phyloP scores from a whole-genome alignment of 2,329 filamentous ascomycete genomes.

The Neoarthrinium moseri region DNA sequence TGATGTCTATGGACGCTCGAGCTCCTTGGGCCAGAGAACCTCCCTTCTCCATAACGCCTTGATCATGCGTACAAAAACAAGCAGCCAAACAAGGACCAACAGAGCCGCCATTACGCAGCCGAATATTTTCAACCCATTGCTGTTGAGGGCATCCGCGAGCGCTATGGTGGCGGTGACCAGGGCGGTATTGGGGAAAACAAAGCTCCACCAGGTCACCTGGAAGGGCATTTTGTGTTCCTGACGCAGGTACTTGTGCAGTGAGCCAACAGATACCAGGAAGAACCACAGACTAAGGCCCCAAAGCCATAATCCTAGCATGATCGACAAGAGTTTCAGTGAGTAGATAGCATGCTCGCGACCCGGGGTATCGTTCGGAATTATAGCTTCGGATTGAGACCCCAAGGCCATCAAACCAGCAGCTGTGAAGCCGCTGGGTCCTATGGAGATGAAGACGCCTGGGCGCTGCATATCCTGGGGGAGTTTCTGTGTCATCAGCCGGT shows the following conservation, averaged over 20 bases:
- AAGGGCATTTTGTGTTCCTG: conserved; percentile 64
- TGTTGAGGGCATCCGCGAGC: conserved; percentile 62
- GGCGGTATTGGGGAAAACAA: conserved; percentile 79
- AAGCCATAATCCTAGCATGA: conserved; percentile 73
- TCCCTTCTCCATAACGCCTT: conserved; percentile 63
- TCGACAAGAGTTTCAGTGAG: conserved; percentile 45
- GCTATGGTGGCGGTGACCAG: conserved; percentile 73
- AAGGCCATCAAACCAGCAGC: conserved; percentile 47
- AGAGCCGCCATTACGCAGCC: conserved; percentile 67
- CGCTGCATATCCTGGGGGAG: conserved; percentile 72
- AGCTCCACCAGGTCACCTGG: conserved; percentile 84
- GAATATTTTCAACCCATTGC: conserved; percentile 60
- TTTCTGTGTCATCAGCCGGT: conserved; percentile 86
- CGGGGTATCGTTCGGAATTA: conserved; percentile 43
- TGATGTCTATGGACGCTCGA: neutral
- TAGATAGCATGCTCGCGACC: conserved; percentile 39
- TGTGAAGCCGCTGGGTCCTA: conserved; percentile 69
- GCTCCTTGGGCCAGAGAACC: conserved; percentile 74
- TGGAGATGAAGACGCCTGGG: conserved; percentile 80
- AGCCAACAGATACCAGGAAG: conserved; percentile 76
- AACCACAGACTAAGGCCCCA: conserved; percentile 86
- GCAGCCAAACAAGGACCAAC: conserved; percentile 65
- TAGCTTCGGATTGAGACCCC: conserved; percentile 38
- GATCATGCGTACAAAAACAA: conserved; percentile 70
- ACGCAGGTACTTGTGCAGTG: conserved; percentile 66